phyloP scores from a whole-genome alignment of 176 grass and related monocot species.

The Coix lacrymajobi region DNA sequence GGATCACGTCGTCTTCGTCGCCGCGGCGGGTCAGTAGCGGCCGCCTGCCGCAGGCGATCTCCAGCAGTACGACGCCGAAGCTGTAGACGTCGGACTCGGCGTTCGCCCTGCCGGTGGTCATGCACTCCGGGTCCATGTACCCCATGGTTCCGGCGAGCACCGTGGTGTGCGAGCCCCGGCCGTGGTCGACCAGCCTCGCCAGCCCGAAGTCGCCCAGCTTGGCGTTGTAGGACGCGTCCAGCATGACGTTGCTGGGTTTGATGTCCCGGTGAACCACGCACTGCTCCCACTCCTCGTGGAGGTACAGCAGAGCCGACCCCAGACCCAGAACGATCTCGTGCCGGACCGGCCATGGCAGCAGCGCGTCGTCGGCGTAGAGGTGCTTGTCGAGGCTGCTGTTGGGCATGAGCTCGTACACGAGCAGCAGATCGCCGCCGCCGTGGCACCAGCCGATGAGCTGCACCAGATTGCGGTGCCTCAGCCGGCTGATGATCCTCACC shows the following conservation, averaged over 20 bases:
- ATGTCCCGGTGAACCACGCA: constrained; percentile 27
- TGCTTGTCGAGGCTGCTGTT: too few species aligned
- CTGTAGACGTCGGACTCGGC: constrained; percentile 34
- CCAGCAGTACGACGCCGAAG: too few species aligned
- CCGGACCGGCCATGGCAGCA: constrained; percentile 34
- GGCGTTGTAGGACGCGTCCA: background rate
- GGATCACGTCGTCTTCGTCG: background rate
- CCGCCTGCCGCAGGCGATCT: too few species aligned
- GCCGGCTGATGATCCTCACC: constrained; percentile 57
- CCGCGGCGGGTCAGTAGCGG: too few species aligned
- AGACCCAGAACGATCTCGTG: constrained; percentile 16
- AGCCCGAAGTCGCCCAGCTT: background rate
- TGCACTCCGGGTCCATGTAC: constrained; percentile 31
- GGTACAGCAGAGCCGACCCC: background rate
- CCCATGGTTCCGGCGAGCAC: constrained; percentile 30
- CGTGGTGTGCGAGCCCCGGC: background rate
- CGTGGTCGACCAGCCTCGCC: constrained; percentile 33
- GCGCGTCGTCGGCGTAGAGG: too few species aligned
- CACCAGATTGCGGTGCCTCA: constrained; percentile 58
- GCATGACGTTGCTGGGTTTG: constrained; percentile 32
- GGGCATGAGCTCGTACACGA: too few species aligned
- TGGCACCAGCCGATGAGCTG: constrained; percentile 78
- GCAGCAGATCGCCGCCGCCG: background rate
- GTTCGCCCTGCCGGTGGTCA: background rate
- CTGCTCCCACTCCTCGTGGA: constrained; percentile 30